A percentile compares a stretch with the other conserved stretches of the same genome.
Evolutionary conservation across 495 filamentous ascomycete species (phyloP).

Genomic region (Cercophora scortea): DNA sequence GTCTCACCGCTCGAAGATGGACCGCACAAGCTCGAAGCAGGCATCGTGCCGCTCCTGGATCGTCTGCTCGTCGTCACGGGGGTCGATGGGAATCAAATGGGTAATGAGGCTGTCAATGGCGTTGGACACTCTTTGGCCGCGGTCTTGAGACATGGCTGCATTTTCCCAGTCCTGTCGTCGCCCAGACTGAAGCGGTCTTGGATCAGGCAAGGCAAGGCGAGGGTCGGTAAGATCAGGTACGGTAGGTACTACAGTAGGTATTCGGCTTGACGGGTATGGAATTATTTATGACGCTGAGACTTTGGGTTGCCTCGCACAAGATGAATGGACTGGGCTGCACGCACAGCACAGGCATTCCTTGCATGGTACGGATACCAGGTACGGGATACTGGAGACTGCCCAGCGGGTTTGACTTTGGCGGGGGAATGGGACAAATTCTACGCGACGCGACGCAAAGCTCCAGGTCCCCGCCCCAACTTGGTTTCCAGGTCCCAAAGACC

Average conservation of each 20-base stretch:
- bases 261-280: too few species aligned
- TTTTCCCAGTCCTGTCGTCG: conserved; percentile 13
- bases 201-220: not conserved
- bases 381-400: too few species aligned
- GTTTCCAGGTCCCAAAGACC: too few species aligned
- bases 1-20: conserved; percentile 43
- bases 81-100: conserved; percentile 42
- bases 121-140: conserved; percentile 37
- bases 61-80: conserved; percentile 39
- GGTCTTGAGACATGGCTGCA: conserved; percentile 37
- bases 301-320: too few species aligned
- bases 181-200: too few species aligned
- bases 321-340: too few species aligned
- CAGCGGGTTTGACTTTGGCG: not conserved
- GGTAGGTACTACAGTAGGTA: too few species aligned
- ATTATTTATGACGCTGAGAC: too few species aligned
- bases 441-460: conserved; percentile 10
- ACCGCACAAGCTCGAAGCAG: conserved; percentile 42
- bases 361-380: not conserved
- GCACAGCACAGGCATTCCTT: not conserved
- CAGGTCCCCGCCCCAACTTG: too few species aligned
- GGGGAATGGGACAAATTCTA: not conserved
- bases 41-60: conserved; percentile 43
- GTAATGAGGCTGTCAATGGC: conserved; percentile 52
- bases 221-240: not conserved